Percentiles rank a stretch among this genome's conserved stretches.
Evolutionary conservation across 2,329 filamentous ascomycete genomes (phyloP).

Genomic region (Sclerotinia borealis): DNA sequence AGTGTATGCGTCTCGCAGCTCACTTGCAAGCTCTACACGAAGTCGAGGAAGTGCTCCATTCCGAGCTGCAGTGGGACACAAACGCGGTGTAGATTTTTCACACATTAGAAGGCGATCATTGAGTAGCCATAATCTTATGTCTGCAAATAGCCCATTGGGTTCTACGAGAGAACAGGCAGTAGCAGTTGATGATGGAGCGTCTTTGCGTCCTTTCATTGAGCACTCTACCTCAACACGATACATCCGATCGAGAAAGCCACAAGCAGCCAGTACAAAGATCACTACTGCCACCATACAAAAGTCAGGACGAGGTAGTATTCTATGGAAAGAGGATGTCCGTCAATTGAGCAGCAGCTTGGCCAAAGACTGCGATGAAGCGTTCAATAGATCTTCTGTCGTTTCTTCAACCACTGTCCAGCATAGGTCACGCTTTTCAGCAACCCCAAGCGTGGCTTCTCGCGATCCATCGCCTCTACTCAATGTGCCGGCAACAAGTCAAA

Average conservation of each 20-base stretch:
- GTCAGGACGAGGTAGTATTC: constrained; percentile 17
- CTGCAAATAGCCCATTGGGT: neutral
- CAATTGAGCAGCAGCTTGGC: constrained; percentile 81
- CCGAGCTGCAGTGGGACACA: constrained; percentile 45
- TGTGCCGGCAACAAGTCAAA: neutral
- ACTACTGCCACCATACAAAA: constrained; percentile 14
- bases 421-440: constrained; percentile 3
- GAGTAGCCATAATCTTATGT: constrained; percentile 13
- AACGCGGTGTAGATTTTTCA: constrained; percentile 57
- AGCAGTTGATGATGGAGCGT: constrained; percentile 22
- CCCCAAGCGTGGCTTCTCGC: constrained; percentile 4
- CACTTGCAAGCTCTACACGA: constrained; percentile 40
- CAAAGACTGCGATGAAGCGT: constrained; percentile 87
- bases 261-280: constrained; percentile 11
- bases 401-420: neutral
- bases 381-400: constrained; percentile 59
- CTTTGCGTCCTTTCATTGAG: constrained; percentile 14
- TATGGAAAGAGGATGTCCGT: constrained; percentile 69
- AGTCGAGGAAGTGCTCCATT: constrained; percentile 33
- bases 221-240: constrained; percentile 23
- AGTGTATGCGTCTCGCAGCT: constrained; percentile 40
- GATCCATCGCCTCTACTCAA: neutral
- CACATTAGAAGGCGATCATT: constrained; percentile 39
- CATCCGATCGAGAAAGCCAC: constrained; percentile 29
- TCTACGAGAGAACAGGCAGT: constrained; percentile 17